phyloP scores from a whole-genome alignment of 331 rosid genomes.

The Phaseolus coccineus region DNA sequence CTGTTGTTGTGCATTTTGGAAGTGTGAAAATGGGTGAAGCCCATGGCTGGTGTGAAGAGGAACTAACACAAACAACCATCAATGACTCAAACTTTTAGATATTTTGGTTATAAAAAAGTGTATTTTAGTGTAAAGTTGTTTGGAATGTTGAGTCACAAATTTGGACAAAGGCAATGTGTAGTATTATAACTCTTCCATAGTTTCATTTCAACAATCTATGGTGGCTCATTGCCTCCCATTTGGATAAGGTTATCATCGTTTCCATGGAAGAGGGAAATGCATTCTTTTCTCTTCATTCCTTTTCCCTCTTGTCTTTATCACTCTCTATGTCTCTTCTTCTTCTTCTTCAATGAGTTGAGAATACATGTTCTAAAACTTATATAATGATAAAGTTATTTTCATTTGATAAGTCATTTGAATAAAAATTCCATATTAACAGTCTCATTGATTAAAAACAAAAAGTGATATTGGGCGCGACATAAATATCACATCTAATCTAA shows the following conservation, averaged over 20 bases:
- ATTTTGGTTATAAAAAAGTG: not conserved
- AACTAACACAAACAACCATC: conserved; percentile 64
- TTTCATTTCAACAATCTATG: not conserved
- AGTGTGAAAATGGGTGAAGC: conserved; percentile 50
- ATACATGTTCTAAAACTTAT: too few species aligned
- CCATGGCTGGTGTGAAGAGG: conserved; percentile 66
- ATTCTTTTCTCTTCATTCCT: not conserved
- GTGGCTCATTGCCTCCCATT: conserved; percentile 11
- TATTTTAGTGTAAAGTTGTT: not conserved
- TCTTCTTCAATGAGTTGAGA: too few species aligned
- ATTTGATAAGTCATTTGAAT: too few species aligned
- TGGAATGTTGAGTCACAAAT: not conserved
- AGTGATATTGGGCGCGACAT: too few species aligned
- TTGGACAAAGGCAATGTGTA: not conserved
- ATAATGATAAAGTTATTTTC: too few species aligned
- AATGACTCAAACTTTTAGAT: conserved; percentile 21
- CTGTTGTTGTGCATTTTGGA: conserved; percentile 62
- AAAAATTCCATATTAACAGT: too few species aligned
- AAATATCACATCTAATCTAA: too few species aligned
- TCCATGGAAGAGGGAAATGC: not conserved
- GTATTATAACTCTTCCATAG: not conserved
- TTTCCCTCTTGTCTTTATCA: not conserved
- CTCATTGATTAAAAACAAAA: too few species aligned
- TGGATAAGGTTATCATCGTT: conserved; percentile 49
- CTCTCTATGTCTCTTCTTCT: too few species aligned